Evolutionary conservation across 768 basidiomycete species (phyloP).

Genomic region (Scleroderma citrinum): DNA sequence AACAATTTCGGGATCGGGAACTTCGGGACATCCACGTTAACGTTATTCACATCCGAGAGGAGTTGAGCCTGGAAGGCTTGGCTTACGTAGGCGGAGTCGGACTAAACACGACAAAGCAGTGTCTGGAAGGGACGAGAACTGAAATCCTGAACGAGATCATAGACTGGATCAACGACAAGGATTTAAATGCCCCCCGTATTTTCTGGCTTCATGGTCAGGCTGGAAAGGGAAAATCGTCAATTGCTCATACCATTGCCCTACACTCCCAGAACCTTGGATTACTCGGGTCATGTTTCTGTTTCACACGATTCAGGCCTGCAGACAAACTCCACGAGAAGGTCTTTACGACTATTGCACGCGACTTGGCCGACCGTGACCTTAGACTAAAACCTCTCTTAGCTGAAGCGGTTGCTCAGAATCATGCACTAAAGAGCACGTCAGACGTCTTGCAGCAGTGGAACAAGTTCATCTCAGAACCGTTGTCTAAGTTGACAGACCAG

Average conservation of each 20-base stretch:
- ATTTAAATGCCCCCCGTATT: background rate
- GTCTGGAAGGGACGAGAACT: background rate
- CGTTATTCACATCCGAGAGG: background rate
- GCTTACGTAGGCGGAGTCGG: background rate
- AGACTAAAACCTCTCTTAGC: background rate
- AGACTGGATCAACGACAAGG: slow-evolving; percentile 5
- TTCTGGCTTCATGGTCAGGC: background rate
- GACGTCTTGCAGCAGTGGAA: slow-evolving; percentile 9
- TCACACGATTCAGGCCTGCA: slow-evolving; percentile 1
- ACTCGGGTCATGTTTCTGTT: slow-evolving; percentile 18
- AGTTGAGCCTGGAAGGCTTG: background rate
- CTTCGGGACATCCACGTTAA: background rate
- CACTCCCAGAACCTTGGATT: slow-evolving; percentile 5
- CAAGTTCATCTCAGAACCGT: slow-evolving; percentile 11
- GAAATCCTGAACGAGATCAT: slow-evolving; percentile 8
- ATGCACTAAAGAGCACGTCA: background rate
- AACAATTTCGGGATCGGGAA: background rate
- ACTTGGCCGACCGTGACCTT: background rate
- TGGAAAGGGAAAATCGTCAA: background rate
- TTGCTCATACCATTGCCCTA: slow-evolving; percentile 9
- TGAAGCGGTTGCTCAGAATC: background rate
- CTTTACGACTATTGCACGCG: background rate
- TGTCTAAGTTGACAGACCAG: background rate
- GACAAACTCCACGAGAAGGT: slow-evolving; percentile 6
- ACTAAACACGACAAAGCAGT: background rate